These are phyloP conservation scores for Cornus kousa DNA, from an alignment of 148 eudicot genomes.

Conservation along the genomic window DNA sequence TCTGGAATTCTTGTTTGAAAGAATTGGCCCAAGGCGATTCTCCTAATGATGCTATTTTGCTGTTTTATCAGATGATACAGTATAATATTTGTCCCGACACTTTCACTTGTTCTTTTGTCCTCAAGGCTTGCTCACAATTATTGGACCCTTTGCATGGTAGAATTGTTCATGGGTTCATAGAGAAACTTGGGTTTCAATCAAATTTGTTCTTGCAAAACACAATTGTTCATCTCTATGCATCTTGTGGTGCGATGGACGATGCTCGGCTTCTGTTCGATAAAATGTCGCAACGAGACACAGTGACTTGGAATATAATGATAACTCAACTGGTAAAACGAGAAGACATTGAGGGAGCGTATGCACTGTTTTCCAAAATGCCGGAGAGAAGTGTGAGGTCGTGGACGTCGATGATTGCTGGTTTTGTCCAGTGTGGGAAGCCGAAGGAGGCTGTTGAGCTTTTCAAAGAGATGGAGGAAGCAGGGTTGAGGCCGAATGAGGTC, in stretches of 20 bases:
- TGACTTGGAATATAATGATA: slow-evolving; percentile 20
- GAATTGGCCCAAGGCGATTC: neutral
- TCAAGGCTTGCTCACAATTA: slow-evolving; percentile 10
- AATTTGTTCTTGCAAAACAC: slow-evolving; percentile 13
- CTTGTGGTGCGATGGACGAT: slow-evolving; percentile 9
- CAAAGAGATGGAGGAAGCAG: slow-evolving; percentile 8
- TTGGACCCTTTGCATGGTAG: slow-evolving; percentile 7
- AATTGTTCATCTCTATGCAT: slow-evolving; percentile 4
- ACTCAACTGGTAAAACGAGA: neutral
- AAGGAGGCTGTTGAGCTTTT: slow-evolving; percentile 17
- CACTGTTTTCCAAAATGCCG: slow-evolving; percentile 11
- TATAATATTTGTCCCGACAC: neutral
- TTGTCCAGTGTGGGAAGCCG: slow-evolving; percentile 15
- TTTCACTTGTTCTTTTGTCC: slow-evolving; percentile 15
- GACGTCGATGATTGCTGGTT: slow-evolving; percentile 19
- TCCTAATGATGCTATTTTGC: neutral
- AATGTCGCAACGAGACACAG: slow-evolving; percentile 15
- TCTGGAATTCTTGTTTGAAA: slow-evolving; percentile 14
- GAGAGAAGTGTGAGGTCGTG: slow-evolving; percentile 25
- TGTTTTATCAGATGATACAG: slow-evolving; percentile 5
- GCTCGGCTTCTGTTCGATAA: slow-evolving; percentile 12
- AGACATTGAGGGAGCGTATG: slow-evolving; percentile 8
- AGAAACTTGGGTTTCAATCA: slow-evolving; percentile 13
- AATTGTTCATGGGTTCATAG: slow-evolving; percentile 12
- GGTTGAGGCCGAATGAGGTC: slow-evolving; percentile 17